Conservation (phyloP, 495 filamentous ascomycete genomes). For the Penicillium bialowiezense region DNA sequence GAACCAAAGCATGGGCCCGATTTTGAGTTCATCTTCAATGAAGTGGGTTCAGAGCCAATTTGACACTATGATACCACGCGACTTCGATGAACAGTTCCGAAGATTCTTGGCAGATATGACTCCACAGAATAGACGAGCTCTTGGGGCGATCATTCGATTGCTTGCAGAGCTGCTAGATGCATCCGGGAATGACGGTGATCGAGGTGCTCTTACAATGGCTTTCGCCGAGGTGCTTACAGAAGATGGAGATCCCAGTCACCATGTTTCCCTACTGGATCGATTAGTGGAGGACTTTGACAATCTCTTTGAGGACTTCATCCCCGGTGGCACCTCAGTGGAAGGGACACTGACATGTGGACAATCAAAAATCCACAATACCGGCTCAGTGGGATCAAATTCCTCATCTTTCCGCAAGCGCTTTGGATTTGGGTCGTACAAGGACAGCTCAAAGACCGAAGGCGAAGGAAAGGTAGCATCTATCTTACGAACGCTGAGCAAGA, state of each 20-base stretch:
- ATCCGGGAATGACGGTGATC: conserved; percentile 90
- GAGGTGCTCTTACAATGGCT: conserved; percentile 82
- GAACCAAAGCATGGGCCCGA: conserved; percentile 81
- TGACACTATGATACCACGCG: conserved; percentile 64
- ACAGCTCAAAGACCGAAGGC: conserved; percentile 65
- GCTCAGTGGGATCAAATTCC: conserved; percentile 66
- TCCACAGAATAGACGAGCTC: conserved; percentile 88
- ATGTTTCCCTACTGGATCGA: conserved; percentile 87
- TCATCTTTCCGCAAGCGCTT: conserved; percentile 83
- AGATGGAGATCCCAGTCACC: conserved; percentile 73
- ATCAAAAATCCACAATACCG: conserved; percentile 49
- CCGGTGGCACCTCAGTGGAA: conserved; percentile 42
- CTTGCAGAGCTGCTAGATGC: conserved; percentile 87
- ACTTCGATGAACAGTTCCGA: conserved; percentile 85
- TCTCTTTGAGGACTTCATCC: conserved; percentile 72
- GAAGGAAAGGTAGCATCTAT: conserved; percentile 74
- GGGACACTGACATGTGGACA: conserved; percentile 45
- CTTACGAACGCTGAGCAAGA: conserved; percentile 88
- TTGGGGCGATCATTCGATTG: conserved; percentile 78
- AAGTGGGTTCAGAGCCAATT: conserved; percentile 71
- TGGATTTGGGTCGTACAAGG: conserved; percentile 72
- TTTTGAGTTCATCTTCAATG: conserved; percentile 64
- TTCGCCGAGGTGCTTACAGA: conserved; percentile 86
- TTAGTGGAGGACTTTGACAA: conserved; percentile 88
- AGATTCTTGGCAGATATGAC: conserved; percentile 73